Evolutionary conservation across 2,329 filamentous ascomycete genomes (phyloP), one percentile per base, ranked within the genome.

Genomic region (Trichoderma pleuroti): DNA sequence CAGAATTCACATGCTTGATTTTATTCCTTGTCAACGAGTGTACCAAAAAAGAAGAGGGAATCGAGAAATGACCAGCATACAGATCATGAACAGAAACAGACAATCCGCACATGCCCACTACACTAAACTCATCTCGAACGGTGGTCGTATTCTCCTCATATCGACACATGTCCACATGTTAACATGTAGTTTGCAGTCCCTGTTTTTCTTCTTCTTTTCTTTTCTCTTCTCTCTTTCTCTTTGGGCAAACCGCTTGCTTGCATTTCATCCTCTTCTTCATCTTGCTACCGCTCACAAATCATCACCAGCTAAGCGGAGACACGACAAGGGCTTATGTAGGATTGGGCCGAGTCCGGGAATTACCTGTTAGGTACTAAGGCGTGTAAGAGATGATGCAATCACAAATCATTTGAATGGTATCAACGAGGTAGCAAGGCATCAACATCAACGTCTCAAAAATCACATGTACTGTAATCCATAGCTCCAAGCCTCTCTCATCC

Each of bases 351-450:
- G 56, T 34, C 4, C 30, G 30, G 56, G 21, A 59, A n/a, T 57
- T 34, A 14, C 56, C 56, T 34, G 2, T 59, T 59, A 34, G 56
- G 56, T 59, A 21, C 32, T 59, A 59, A 32, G 18, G 54, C 54
- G n/a, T 57, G 54, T 57, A 24, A 52, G 56, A 59, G 28, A 59
- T 59, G 56, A 59, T 59, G 56, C 56, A 59, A 59, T 59, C 28
- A 59, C 28, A n/a, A 34, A 16, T 24, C 52, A 16, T 24, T 59
- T n/a, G 0, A 7, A 59, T 8, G 6, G 28, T 7, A 52, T 46
- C 42, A n/a, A n/a, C 18, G 18, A 3, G 18, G 18, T n/a, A 52
- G 21, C 34, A 30, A 59, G 56, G 56, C 30, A 34, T 21, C 30
- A 34, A 59, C 28, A 24, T 52, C 46, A 24, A 7, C 3, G 5